Percentiles rank a stretch among this genome's conserved stretches.
Conservation (phyloP, 1,284 basidiomycete species). For the Porodaedalea pini region DNA sequence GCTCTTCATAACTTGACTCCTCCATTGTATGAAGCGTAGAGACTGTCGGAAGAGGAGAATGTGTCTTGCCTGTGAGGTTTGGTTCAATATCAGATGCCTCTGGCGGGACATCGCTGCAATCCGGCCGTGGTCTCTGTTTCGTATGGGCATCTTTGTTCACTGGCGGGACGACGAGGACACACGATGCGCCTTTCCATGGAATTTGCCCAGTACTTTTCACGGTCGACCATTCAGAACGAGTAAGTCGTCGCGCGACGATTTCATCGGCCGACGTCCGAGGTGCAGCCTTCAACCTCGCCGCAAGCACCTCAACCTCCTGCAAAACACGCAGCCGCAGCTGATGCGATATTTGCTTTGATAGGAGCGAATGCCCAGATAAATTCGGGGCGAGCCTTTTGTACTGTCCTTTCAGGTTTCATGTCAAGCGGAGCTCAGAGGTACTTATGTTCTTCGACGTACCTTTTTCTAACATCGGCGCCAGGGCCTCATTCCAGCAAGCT, state of each 20-base stretch:
- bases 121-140: slow-evolving; percentile 40
- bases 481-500: slow-evolving; percentile 50
- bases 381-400: slow-evolving; percentile 32
- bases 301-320: slow-evolving; percentile 65
- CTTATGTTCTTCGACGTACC: slow-evolving; percentile 29
- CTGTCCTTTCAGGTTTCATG: slow-evolving; percentile 24
- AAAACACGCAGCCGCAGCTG: slow-evolving; percentile 66
- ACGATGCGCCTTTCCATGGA: slow-evolving; percentile 51
- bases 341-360: slow-evolving; percentile 53
- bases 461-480: slow-evolving; percentile 35
- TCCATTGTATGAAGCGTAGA: slow-evolving; percentile 1
- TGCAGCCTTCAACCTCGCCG: slow-evolving; percentile 36
- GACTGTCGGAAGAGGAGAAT: neutral
- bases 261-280: slow-evolving; percentile 25
- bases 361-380: slow-evolving; percentile 35
- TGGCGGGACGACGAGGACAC: slow-evolving; percentile 67
- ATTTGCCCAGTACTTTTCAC: slow-evolving; percentile 47
- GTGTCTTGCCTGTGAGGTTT: neutral
- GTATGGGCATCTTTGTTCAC: slow-evolving; percentile 52
- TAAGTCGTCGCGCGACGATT: slow-evolving; percentile 58
- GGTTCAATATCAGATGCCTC: slow-evolving; percentile 18
- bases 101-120: slow-evolving; percentile 40
- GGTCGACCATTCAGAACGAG: slow-evolving; percentile 51
- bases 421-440: neutral
- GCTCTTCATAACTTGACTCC: slow-evolving; percentile 4